Evolutionary conservation across 2,329 filamentous ascomycete genomes (phyloP).

Genomic region (Furcasterigmium furcatum): DNA sequence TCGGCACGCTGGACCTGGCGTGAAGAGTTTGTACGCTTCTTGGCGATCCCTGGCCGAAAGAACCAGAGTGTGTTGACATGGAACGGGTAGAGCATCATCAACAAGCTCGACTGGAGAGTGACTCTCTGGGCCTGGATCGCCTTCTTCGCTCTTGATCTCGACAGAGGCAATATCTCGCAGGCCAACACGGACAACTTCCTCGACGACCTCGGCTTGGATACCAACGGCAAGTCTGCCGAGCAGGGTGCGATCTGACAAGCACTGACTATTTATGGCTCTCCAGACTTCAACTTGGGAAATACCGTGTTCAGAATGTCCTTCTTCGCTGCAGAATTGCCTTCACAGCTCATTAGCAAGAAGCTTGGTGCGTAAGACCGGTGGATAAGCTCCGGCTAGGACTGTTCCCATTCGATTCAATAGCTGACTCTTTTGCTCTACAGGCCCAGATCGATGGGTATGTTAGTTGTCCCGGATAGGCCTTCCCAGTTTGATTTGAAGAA

Average conservation of each 20-base stretch:
- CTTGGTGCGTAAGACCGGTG: conserved; percentile 44
- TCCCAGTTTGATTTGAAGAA: neutral
- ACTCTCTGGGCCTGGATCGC: conserved; percentile 39
- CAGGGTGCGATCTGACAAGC: no score
- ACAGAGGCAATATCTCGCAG: conserved; percentile 42
- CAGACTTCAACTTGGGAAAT: conserved; percentile 24
- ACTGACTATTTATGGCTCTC: conserved; percentile 24
- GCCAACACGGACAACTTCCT: conserved; percentile 47
- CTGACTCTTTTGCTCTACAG: conserved; percentile 20
- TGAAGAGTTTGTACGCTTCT: conserved; percentile 20
- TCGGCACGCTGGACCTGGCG: conserved; percentile 29
- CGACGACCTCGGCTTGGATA: conserved; percentile 35
- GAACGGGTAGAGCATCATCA: conserved; percentile 14
- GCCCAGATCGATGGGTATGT: conserved; percentile 30
- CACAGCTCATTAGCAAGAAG: conserved; percentile 48
- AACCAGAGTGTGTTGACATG: neutral
- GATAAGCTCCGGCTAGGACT: no score
- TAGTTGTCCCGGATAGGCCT: neutral
- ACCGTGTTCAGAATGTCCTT: conserved; percentile 27
- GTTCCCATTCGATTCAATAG: conserved; percentile 17
- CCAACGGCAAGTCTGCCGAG: conserved; percentile 25
- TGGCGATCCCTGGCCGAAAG: neutral
- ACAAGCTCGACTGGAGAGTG: conserved; percentile 11
- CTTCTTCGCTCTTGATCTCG: conserved; percentile 41
- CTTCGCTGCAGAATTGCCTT: conserved; percentile 44